Base-by-base conservation (phyloP, 495 filamentous ascomycete genomes). In the Venustampulla echinocandica region DNA sequence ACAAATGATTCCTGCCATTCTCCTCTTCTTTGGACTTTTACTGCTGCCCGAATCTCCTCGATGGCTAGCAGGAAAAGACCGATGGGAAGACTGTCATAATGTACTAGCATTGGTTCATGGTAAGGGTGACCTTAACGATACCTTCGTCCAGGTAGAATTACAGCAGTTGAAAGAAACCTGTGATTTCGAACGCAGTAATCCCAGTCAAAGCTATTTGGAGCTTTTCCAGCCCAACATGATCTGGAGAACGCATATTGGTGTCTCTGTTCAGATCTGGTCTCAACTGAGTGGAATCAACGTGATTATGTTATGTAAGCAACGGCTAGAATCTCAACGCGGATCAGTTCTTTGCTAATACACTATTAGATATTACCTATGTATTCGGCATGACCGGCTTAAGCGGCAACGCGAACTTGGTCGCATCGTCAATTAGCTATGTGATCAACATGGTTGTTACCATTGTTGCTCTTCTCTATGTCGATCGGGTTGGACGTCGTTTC, bases 1-100 rank as follows among this genome's bases (percentile, higher is more conserved):
- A 3, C 84, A 88, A 63, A 81, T 80, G 64, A 66, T 88, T 45
- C 84, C 85, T 0, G 82, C 79, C 5, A 46, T 81, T 33, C 46
- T 81, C 13, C 71, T 87, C 21, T 76, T 76, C 54, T 44, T 75
- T 24, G 81, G 75, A 10, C 67, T 87, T 32, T 60, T 75, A 37
- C 60, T 85, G 43, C 68, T 87, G 10, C 84, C 85, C 7, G 82
- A 88, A 55, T 84, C 78, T 18, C 85, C 84, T 2, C 76, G 84
- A 53, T 90, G 84, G 84, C 66, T 87, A 7, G 81, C 80, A 22
- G 74, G 73, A 53, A 73, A 83, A 42, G 81, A 82, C 52, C 78
- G 81, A 28, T 86, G 81, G 81, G 81, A 85, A 10, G 80, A 88
- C 38, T 69, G 71, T 43, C 70, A 75, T 23, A 61, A 60, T 3